Evolutionary conservation across 169 alveolate genomes (phyloP), one percentile per base, ranked within the genome.

Genomic region (Eimeria brunetti): DNA sequence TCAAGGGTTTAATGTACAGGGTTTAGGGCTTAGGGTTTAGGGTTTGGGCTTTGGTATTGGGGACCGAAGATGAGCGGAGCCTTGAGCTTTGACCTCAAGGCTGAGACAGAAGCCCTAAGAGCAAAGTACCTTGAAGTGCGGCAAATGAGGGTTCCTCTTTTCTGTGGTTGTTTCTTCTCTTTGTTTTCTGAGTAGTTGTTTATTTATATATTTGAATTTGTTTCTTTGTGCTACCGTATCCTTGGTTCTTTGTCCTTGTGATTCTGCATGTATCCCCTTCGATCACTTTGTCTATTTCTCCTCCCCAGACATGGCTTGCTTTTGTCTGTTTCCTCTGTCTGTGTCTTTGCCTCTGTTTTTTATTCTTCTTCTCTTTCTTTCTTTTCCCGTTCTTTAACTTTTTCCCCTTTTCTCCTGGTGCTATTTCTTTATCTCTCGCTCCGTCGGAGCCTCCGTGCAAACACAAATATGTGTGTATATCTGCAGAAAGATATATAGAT

Each of bases 91-190:
- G 91, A 84, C 56, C 64, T 84, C 71, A 44, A 33, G 78, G 91
- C 73, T 11, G 91, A 84, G 76, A 84, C 76, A 7, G 76, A 84
- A 38, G 76, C 91, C 78, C 91, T 84, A 58, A 30, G 91, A 30
- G 91, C 91, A 22, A 44, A 84, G 46, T 84, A 84, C 64, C 51
- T 56, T 24, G 78, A 84, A 67, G 91, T 84, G 36, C 9, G 76
- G 58, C 91, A 30, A 1, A 20, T 22, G 22, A 18, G 1, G 51
- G 12, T 24, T 60, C 44, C 38, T 36, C 24, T 46, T 53, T 44
- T 16, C 20, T 41, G 85, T 75, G 9, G 9, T 24, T 18, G 49
- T 24, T 41, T 56, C 38, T 9, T 16, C 36, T 38, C 24, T 18
- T 56, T 56, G 18, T 6, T 0, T 4, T 36, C 38, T 8, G 56